Conservation (phyloP, 23 red algal genomes). For the Gracilaria vermiculophylla region DNA sequence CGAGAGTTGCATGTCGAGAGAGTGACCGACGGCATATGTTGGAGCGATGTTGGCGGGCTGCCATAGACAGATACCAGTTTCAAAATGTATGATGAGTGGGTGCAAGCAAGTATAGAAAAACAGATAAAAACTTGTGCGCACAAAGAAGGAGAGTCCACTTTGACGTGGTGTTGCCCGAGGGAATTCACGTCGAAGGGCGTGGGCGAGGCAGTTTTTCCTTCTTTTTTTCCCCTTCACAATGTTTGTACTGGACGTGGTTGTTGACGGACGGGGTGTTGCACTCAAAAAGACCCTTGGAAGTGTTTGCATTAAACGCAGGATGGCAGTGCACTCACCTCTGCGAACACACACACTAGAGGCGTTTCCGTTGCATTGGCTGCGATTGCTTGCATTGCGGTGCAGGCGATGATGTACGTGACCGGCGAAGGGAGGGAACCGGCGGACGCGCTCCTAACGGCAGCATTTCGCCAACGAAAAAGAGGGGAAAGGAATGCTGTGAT, state of each 20-base stretch:
- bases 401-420: too few relatives aligned
- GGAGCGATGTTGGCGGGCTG: not conserved
- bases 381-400: too few relatives aligned
- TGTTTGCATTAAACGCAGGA: not conserved
- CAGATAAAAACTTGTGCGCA: not conserved
- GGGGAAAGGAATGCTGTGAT: too few relatives aligned
- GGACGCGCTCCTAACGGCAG: too few relatives aligned
- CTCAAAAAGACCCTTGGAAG: not conserved
- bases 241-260: not conserved
- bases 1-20: conserved; percentile 3
- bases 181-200: not conserved
- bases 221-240: too few relatives aligned
- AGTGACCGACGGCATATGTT: not conserved
- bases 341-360: too few relatives aligned
- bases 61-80: not conserved
- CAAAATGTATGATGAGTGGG: conserved; percentile 14
- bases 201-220: not conserved
- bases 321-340: not conserved
- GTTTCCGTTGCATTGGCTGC: too few relatives aligned
- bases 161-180: not conserved
- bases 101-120: not conserved
- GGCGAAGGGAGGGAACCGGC: too few relatives aligned
- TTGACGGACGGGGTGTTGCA: not conserved
- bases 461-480: too few relatives aligned
- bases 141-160: not conserved